Percentiles rank a stretch among this genome's conserved stretches.
Evolutionary conservation across 345 rosid genomes (phyloP).

Genomic region (Hibiscus syriacus): DNA sequence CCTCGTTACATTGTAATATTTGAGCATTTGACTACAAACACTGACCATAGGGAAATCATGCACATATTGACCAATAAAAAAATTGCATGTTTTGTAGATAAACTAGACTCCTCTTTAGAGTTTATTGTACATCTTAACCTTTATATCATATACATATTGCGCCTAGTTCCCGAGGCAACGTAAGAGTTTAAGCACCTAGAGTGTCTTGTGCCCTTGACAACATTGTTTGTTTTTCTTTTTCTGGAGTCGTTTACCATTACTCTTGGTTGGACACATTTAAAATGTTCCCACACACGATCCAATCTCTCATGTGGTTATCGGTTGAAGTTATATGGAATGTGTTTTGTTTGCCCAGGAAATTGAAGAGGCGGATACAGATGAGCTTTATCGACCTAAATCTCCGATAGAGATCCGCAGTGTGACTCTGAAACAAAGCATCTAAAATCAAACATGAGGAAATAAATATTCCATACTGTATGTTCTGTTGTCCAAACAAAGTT

Average conservation of each 20-base stretch:
- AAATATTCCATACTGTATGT: neutral
- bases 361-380: slow-evolving; percentile 95
- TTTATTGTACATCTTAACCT: too few species aligned
- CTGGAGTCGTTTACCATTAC: neutral
- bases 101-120: too few species aligned
- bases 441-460: slow-evolving; percentile 6
- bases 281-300: neutral
- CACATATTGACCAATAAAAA: too few species aligned
- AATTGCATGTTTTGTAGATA: too few species aligned
- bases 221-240: too few species aligned
- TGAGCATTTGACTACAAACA: too few species aligned
- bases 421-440: slow-evolving; percentile 49
- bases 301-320: neutral
- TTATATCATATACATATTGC: neutral
- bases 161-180: too few species aligned
- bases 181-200: too few species aligned
- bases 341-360: slow-evolving; percentile 52
- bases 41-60: too few species aligned
- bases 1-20: too few species aligned
- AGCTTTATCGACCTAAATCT: slow-evolving; percentile 74
- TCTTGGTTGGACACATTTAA: neutral
- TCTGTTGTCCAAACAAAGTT: neutral
- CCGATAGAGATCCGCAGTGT: slow-evolving; percentile 43
- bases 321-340: neutral
- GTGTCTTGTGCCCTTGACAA: too few species aligned